Conservation (phyloP, 768 basidiomycete genomes). For the Rhizopogon roseolus region DNA sequence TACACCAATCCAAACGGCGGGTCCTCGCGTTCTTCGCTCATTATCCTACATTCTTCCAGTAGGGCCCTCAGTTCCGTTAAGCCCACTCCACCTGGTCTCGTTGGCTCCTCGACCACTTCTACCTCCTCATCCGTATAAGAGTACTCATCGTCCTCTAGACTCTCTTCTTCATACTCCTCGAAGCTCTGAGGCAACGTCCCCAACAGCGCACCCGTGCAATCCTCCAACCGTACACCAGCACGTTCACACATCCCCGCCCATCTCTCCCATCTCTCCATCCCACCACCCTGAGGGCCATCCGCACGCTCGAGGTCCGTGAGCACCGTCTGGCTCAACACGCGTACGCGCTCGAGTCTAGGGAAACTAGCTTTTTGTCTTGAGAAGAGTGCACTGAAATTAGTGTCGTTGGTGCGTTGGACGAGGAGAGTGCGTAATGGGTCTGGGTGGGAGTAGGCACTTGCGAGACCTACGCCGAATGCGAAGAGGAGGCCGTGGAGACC, state of each 20-base stretch:
- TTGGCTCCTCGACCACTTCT: conserved; percentile 15
- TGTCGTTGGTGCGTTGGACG: conserved; percentile 56
- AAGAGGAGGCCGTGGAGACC: conserved; percentile 66
- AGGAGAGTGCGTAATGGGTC: conserved; percentile 42
- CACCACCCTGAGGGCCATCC: conserved; percentile 40
- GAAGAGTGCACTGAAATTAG: conserved; percentile 52
- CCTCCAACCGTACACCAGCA: conserved; percentile 59
- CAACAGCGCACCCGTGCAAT: conserved; percentile 65
- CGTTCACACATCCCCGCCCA: conserved; percentile 58
- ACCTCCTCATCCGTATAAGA: conserved; percentile 27
- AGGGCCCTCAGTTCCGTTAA: conserved; percentile 48
- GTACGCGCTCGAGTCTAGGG: conserved; percentile 54
- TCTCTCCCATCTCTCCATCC: conserved; percentile 54
- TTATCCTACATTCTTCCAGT: conserved; percentile 52
- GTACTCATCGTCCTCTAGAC: conserved; percentile 18
- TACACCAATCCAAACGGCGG: conserved; percentile 17
- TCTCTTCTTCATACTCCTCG: conserved; percentile 25
- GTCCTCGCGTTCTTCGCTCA: conserved; percentile 27
- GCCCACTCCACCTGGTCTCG: conserved; percentile 17
- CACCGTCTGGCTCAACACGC: conserved; percentile 52
- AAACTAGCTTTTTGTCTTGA: conserved; percentile 38
- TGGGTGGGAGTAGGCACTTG: conserved; percentile 33
- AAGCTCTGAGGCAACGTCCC: conserved; percentile 36
- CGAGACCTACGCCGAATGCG: conserved; percentile 64
- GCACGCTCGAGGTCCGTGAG: conserved; percentile 53